Conservation (phyloP, 768 basidiomycete species). For the Lentinula detonsa region DNA sequence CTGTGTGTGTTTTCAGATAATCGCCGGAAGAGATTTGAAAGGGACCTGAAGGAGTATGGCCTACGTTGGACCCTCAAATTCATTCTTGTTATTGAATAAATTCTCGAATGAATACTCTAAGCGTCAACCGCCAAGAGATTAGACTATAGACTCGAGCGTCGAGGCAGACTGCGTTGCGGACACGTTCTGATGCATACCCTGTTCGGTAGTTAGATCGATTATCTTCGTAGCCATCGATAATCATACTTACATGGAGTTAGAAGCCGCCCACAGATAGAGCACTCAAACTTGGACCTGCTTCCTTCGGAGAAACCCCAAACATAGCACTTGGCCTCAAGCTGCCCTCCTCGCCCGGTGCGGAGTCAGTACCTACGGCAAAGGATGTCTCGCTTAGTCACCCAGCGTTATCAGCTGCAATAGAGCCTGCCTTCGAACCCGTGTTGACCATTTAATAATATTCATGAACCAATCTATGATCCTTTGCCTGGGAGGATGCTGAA, state of each 20-base stretch:
- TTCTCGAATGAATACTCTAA: neutral
- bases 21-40: neutral
- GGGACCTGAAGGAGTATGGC: neutral
- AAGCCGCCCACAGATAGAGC: neutral
- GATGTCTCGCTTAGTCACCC: too few species aligned
- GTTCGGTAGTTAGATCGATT: neutral
- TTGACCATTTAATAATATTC: too few species aligned
- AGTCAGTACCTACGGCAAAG: too few species aligned
- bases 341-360: too few species aligned
- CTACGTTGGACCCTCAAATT: neutral
- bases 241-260: neutral
- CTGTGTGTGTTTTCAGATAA: neutral
- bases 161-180: neutral
- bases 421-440: too few species aligned
- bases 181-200: neutral
- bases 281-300: too few species aligned
- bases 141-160: neutral
- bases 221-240: neutral
- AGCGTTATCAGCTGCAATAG: too few species aligned
- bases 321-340: too few species aligned
- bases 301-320: too few species aligned
- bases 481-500: too few species aligned
- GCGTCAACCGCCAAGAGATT: neutral
- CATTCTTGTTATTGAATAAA: too few species aligned
- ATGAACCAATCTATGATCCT: too few species aligned